Evolutionary conservation across 2,329 filamentous ascomycete species (phyloP).

Genomic region (Ophiostoma pallidulum): DNA sequence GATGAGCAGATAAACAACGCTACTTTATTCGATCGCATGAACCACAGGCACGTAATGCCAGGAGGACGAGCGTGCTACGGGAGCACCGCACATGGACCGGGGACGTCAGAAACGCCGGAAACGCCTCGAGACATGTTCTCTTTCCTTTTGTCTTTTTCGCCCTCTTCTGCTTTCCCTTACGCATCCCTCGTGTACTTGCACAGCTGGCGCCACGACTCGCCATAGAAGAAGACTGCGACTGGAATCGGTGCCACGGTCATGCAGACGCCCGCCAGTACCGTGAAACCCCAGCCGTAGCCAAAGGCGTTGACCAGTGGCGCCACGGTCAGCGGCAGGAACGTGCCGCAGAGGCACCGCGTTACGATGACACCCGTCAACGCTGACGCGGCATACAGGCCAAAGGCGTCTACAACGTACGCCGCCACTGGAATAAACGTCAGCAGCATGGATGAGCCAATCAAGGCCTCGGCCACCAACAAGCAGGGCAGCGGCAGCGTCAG

Average conservation of each 20-base stretch:
- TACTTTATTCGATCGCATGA: too few relatives aligned
- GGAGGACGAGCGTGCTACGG: too few relatives aligned
- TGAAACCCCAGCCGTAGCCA: conserved; percentile 45
- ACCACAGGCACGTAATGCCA: too few relatives aligned
- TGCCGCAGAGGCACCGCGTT: conserved; percentile 44
- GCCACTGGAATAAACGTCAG: conserved; percentile 41
- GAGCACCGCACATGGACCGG: too few relatives aligned
- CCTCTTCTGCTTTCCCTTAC: background rate
- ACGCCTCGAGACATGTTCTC: too few relatives aligned
- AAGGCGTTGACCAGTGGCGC: conserved; percentile 37
- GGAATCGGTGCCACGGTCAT: conserved; percentile 41
- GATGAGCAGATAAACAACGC: too few relatives aligned
- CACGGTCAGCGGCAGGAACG: conserved; percentile 44
- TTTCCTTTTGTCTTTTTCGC: too few relatives aligned
- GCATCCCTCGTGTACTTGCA: conserved; percentile 39
- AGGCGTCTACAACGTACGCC: conserved; percentile 49
- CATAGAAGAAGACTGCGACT: conserved; percentile 40
- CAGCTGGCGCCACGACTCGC: conserved; percentile 39
- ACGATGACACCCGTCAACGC: conserved; percentile 49
- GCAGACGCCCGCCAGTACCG: conserved; percentile 32
- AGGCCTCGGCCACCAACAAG: conserved; percentile 33
- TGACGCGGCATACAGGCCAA: conserved; percentile 45
- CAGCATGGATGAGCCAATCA: conserved; percentile 37
- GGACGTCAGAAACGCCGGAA: too few relatives aligned
- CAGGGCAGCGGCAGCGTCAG: conserved; percentile 31